Conservation (phyloP, 2,329 filamentous ascomycete genomes). For the Graphilbum ipis-grandicollis region DNA sequence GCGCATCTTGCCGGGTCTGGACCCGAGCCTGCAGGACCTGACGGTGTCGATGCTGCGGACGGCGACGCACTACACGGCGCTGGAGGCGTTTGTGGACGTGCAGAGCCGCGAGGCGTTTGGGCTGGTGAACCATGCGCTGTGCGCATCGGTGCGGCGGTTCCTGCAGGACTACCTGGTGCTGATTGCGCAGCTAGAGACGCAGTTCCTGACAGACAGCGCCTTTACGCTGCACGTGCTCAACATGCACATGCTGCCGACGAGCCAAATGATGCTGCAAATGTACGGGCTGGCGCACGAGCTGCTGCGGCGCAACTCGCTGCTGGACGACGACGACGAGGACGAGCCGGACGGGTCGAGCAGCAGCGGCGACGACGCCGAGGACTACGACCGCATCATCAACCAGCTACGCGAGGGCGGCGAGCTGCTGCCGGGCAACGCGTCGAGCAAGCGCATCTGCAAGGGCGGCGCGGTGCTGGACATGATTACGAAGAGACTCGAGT, state of each 20-base stretch:
- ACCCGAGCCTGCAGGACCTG: constrained; percentile 80
- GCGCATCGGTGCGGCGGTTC: constrained; percentile 81
- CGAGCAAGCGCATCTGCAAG: constrained; percentile 84
- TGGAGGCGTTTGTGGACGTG: constrained; percentile 86
- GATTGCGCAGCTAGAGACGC: constrained; percentile 83
- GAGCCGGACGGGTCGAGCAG: constrained; percentile 50
- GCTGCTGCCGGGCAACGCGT: constrained; percentile 58
- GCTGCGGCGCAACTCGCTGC: constrained; percentile 67
- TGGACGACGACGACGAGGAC: constrained; percentile 62
- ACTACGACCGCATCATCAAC: constrained; percentile 86
- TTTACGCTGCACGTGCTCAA: constrained; percentile 92
- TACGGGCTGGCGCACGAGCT: constrained; percentile 80
- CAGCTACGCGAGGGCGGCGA: constrained; percentile 77
- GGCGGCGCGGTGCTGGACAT: constrained; percentile 88
- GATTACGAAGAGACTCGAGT: constrained; percentile 67
- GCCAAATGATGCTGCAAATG: constrained; percentile 79
- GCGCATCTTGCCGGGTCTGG: constrained; percentile 63
- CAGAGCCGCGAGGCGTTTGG: constrained; percentile 88
- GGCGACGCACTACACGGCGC: constrained; percentile 80
- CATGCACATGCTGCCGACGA: constrained; percentile 76
- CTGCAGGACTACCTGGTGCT: constrained; percentile 88
- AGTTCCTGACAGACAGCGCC: constrained; percentile 70
- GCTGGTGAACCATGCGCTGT: constrained; percentile 86
- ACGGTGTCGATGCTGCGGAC: constrained; percentile 81
- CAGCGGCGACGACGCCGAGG: constrained; percentile 62